Evolutionary conservation across 2,329 filamentous ascomycete genomes (phyloP).

Genomic region (Penicillium sp.): DNA sequence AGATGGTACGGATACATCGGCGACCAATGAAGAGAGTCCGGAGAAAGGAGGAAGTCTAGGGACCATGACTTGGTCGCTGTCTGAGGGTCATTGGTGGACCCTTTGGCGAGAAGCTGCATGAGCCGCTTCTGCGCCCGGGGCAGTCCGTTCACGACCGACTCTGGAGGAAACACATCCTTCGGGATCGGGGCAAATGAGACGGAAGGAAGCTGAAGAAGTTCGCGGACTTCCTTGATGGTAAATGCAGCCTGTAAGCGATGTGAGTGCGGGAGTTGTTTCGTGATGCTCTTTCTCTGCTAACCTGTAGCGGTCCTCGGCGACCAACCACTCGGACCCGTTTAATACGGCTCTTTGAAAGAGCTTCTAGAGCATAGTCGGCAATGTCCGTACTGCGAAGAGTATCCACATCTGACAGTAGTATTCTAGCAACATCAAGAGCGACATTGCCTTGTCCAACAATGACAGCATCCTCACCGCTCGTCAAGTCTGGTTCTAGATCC

Average conservation of each 20-base stretch:
- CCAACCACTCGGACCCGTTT: conserved; percentile 84
- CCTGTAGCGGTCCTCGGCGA: conserved; percentile 82
- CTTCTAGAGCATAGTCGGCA: conserved; percentile 74
- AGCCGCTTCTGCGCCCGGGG: conserved; percentile 73
- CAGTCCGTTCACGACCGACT: conserved; percentile 61
- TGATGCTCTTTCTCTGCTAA: conserved; percentile 35
- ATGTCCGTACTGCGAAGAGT: conserved; percentile 80
- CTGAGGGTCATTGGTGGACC: conserved; percentile 54
- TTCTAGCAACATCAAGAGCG: conserved; percentile 86
- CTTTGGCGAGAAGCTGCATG: conserved; percentile 76
- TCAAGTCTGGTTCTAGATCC: conserved; percentile 68
- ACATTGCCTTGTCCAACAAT: conserved; percentile 96
- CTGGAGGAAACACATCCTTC: conserved; percentile 60
- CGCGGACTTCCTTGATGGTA: conserved; percentile 90
- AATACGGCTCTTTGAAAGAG: conserved; percentile 68
- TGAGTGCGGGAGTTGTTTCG: not conserved
- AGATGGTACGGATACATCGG: conserved; percentile 51
- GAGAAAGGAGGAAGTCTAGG: conserved; percentile 80
- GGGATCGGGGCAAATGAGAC: conserved; percentile 72
- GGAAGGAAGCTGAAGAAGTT: conserved; percentile 72
- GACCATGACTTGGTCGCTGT: conserved; percentile 69
- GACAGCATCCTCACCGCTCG: conserved; percentile 74
- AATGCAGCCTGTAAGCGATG: conserved; percentile 67
- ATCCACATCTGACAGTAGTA: conserved; percentile 74
- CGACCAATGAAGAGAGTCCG: conserved; percentile 62